phyloP scores from a whole-genome alignment of 129 eudicot species.

The Artemisia tridentata region DNA sequence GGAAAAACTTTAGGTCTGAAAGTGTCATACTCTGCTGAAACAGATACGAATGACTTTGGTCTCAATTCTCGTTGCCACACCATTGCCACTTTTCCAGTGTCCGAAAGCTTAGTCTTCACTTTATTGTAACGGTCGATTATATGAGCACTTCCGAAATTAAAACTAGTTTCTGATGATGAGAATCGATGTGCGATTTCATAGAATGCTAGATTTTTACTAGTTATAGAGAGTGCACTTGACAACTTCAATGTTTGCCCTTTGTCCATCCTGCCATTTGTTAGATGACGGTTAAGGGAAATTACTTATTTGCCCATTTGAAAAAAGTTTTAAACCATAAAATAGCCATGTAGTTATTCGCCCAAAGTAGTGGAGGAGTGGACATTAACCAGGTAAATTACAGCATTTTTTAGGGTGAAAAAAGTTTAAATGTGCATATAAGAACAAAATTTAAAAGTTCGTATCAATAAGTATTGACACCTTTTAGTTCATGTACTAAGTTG shows the following conservation, averaged over 20 bases:
- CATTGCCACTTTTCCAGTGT: slow-evolving; percentile 67
- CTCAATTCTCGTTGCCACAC: slow-evolving; percentile 84
- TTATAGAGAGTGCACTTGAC: slow-evolving; percentile 67
- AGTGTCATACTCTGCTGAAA: slow-evolving; percentile 75
- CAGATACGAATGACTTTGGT: slow-evolving; percentile 72
- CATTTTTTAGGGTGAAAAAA: too few species aligned
- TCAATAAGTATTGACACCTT: too few species aligned
- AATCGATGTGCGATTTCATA: slow-evolving; percentile 77
- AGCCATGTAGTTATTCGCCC: too few species aligned
- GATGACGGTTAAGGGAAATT: background rate
- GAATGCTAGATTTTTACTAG: slow-evolving; percentile 57
- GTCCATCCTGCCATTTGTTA: slow-evolving; percentile 54
- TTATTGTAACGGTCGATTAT: slow-evolving; percentile 51
- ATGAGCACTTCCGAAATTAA: slow-evolving; percentile 68
- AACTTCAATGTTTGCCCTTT: slow-evolving; percentile 82
- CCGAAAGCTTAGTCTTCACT: slow-evolving; percentile 62
- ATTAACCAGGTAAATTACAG: too few species aligned
- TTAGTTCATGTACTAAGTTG: too few species aligned
- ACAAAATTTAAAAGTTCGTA: too few species aligned
- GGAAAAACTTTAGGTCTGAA: slow-evolving; percentile 47
- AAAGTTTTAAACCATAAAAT: background rate
- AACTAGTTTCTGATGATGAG: slow-evolving; percentile 52
- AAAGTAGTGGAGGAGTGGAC: too few species aligned
- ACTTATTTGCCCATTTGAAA: background rate
- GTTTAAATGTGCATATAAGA: too few species aligned